Percentiles rank a stretch among this genome's conserved stretches.
Evolutionary conservation across 805 yeast genomes (phyloP).

Genomic region (Komagataella kurtzmanii): DNA sequence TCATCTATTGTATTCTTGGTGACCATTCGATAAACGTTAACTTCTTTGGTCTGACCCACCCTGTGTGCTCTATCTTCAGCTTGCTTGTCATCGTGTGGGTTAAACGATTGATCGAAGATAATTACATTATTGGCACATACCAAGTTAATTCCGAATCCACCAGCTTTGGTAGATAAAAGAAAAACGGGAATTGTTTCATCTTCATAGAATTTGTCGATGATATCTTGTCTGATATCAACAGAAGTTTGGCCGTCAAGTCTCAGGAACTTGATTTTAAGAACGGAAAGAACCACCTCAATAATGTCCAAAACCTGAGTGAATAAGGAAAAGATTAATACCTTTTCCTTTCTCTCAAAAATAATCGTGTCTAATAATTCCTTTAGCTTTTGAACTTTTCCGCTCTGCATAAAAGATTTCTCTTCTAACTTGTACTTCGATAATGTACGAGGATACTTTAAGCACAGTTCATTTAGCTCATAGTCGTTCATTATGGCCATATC

Average conservation of each 20-base stretch:
- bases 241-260: slow-evolving; percentile 90
- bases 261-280: slow-evolving; percentile 54
- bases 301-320: slow-evolving; percentile 90
- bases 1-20: slow-evolving; percentile 76
- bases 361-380: slow-evolving; percentile 43
- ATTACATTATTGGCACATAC: slow-evolving; percentile 91
- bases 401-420: slow-evolving; percentile 35
- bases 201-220: slow-evolving; percentile 81
- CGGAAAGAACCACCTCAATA: slow-evolving; percentile 59
- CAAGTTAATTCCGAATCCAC: slow-evolving; percentile 95
- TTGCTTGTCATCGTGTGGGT: slow-evolving; percentile 97
- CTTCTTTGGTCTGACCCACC: slow-evolving; percentile 86
- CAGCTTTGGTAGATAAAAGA: slow-evolving; percentile 87
- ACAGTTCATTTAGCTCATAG: slow-evolving; percentile 67
- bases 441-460: slow-evolving; percentile 60
- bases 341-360: slow-evolving; percentile 41
- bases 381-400: slow-evolving; percentile 65
- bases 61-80: slow-evolving; percentile 98
- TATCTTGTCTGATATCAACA: slow-evolving; percentile 84
- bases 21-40: slow-evolving; percentile 63
- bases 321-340: slow-evolving; percentile 75
- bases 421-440: slow-evolving; percentile 38
- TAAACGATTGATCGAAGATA: slow-evolving; percentile 87
- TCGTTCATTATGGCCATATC: slow-evolving; percentile 96
- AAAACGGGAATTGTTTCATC: slow-evolving; percentile 76